Percentiles rank a stretch among this genome's conserved stretches.
Evolutionary conservation across 2,329 filamentous ascomycete genomes (phyloP).

Genomic region (Raffaelea deltoideospora): DNA sequence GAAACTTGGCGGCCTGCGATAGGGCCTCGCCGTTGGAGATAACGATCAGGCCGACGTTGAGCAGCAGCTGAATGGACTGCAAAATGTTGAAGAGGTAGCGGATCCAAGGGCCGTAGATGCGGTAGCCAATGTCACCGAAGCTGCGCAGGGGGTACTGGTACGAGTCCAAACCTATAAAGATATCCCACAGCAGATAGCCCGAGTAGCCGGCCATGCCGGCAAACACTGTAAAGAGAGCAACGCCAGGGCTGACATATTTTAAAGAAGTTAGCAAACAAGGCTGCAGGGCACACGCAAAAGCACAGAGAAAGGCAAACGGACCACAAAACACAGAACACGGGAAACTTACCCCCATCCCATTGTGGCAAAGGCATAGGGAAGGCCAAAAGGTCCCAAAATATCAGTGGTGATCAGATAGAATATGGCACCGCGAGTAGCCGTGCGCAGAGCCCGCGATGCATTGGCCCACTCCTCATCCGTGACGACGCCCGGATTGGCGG

Average conservation of each 20-base stretch:
- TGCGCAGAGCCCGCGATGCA: conserved; percentile 28
- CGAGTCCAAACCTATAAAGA: conserved; percentile 29
- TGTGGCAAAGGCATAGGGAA: conserved; percentile 17
- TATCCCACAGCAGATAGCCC: conserved; percentile 29
- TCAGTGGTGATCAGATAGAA: conserved; percentile 36
- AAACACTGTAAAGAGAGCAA: conserved; percentile 30
- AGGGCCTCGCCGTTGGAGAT: conserved; percentile 38
- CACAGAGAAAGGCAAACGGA: background rate
- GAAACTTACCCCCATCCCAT: conserved; percentile 13
- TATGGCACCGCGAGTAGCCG: conserved; percentile 27
- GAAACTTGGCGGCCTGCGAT: conserved; percentile 32
- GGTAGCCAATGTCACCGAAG: conserved; percentile 33
- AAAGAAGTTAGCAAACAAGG: too few species aligned
- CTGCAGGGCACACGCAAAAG: too few species aligned
- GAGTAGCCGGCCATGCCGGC: conserved; percentile 25
- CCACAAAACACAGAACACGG: conserved; percentile 5
- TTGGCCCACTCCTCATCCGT: conserved; percentile 29
- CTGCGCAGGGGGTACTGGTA: conserved; percentile 28
- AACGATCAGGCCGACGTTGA: conserved; percentile 36
- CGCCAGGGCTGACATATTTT: conserved; percentile 25
- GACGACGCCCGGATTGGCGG: conserved; percentile 10
- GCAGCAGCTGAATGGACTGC: conserved; percentile 30
- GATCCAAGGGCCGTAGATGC: conserved; percentile 26
- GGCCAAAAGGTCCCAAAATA: conserved; percentile 27
- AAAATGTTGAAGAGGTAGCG: conserved; percentile 32